Evolutionary conservation across 2,329 filamentous ascomycete genomes (phyloP), one percentile per base, ranked within the genome.

Genomic region (Anisogramma anomala): DNA sequence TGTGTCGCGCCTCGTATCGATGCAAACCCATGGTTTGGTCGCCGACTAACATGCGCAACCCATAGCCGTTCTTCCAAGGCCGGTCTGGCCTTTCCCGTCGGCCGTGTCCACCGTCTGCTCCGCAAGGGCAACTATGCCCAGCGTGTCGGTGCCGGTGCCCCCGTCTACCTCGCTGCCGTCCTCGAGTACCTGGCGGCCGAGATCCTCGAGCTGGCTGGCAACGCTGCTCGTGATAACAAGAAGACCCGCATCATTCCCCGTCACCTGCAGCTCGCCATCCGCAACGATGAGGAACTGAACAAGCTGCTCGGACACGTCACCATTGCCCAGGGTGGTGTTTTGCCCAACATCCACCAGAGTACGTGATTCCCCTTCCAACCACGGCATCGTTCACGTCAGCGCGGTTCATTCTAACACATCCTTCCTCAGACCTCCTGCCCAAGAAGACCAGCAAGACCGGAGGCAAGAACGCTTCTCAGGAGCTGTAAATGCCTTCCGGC

Each of bases 231-330:
- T 58, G 91, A 98, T 73, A 95, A 96, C 82, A 98, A 98, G 85
- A 96, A 96, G 84, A 98, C 89, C 52, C 88, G 91, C 83, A 98
- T 98, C 72, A 98, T 96, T 48, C 91, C 91, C 52, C 87, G 91
- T 68, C 91, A 98, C 69, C 79, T 98, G 35, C 91, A 98, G 74
- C 86, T 98, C 56, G 91, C 91, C 69, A 98, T 98, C 74, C 82
- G 91, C 61, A 95, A 95, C 72, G 89, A 96, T 67, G 89, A 96
- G 78, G 91, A 98, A 71, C 68, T 96, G 84, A 95, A 96, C 84
- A 96, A 94, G 79, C 82, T 94, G 49, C 76, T 94, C 52, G 88
- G 88, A 45, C 86, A 94, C 64, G 87, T 94, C 68, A 95, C 87
- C 63, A 94, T 94, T 58, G 87, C 88, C 64, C 88, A 94, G 71